Conservation (phyloP, 2,329 filamentous ascomycete species). For the Fusarium palustre region DNA sequence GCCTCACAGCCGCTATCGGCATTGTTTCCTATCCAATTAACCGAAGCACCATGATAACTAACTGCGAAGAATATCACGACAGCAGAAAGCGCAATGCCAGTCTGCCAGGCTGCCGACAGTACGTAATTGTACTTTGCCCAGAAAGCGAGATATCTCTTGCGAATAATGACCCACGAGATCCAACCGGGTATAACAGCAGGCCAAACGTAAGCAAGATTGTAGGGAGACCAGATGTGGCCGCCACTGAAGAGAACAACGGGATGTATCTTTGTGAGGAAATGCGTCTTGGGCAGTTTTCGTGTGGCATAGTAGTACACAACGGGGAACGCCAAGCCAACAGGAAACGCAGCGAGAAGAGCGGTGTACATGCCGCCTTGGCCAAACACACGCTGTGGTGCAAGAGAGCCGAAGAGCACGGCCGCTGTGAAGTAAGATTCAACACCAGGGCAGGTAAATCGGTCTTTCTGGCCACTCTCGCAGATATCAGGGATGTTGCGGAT, state of each 20-base stretch:
- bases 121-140: slow-evolving; percentile 65
- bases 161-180: slow-evolving; percentile 61
- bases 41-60: slow-evolving; percentile 51
- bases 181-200: slow-evolving; percentile 61
- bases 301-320: slow-evolving; percentile 53
- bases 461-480: slow-evolving; percentile 52
- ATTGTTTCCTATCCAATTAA: slow-evolving; percentile 62
- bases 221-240: slow-evolving; percentile 56
- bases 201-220: slow-evolving; percentile 61
- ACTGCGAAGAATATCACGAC: slow-evolving; percentile 64
- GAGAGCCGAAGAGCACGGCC: slow-evolving; percentile 56
- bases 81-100: slow-evolving; percentile 59
- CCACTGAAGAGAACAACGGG: slow-evolving; percentile 59
- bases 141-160: slow-evolving; percentile 57
- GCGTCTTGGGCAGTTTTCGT: slow-evolving; percentile 50
- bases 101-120: slow-evolving; percentile 59
- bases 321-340: slow-evolving; percentile 53
- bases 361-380: slow-evolving; percentile 53
- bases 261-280: slow-evolving; percentile 56
- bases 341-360: slow-evolving; percentile 54
- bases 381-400: slow-evolving; percentile 54
- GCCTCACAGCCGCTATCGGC: slow-evolving; percentile 46
- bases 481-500: slow-evolving; percentile 52
- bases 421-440: slow-evolving; percentile 56
- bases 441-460: slow-evolving; percentile 54